Conservation (phyloP, 129 eudicot species). For the Logfia minima region DNA sequence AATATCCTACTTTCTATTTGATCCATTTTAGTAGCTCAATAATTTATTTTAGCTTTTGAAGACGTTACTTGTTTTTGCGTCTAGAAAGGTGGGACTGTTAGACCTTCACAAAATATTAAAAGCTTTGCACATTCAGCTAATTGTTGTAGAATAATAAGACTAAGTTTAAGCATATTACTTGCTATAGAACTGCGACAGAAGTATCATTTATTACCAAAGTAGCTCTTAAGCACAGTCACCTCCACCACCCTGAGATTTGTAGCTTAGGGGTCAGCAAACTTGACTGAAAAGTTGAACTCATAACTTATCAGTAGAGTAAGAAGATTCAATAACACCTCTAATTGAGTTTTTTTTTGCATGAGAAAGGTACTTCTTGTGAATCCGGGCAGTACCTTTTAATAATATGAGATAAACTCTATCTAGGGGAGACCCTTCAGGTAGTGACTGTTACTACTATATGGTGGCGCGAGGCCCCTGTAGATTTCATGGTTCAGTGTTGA, state of each 20-base stretch:
- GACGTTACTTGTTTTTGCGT: conserved; percentile 1
- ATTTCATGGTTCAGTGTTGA: background rate
- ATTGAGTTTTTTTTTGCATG: background rate
- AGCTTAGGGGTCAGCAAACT: conserved; percentile 13
- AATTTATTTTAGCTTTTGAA: conserved; percentile 14
- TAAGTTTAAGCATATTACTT: conserved; percentile 15
- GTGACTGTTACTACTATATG: background rate
- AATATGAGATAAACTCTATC: background rate
- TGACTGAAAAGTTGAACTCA: conserved; percentile 12
- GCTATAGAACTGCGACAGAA: background rate
- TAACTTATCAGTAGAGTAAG: conserved; percentile 4
- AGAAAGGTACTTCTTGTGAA: background rate
- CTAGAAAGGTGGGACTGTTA: conserved; percentile 5
- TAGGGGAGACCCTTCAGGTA: background rate
- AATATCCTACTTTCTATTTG: conserved; percentile 24
- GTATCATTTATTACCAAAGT: background rate
- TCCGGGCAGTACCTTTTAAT: background rate
- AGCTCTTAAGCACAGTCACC: background rate
- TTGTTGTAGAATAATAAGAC: conserved; percentile 8
- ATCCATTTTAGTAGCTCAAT: conserved; percentile 5
- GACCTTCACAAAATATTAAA: background rate
- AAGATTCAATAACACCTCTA: background rate
- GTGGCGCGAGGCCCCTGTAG: background rate
- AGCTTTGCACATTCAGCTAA: background rate
- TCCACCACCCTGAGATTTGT: conserved; percentile 13